Percentiles rank a stretch among this genome's conserved stretches.
Conservation (phyloP, 768 basidiomycete genomes). For the Kwoniella bestiolae region DNA sequence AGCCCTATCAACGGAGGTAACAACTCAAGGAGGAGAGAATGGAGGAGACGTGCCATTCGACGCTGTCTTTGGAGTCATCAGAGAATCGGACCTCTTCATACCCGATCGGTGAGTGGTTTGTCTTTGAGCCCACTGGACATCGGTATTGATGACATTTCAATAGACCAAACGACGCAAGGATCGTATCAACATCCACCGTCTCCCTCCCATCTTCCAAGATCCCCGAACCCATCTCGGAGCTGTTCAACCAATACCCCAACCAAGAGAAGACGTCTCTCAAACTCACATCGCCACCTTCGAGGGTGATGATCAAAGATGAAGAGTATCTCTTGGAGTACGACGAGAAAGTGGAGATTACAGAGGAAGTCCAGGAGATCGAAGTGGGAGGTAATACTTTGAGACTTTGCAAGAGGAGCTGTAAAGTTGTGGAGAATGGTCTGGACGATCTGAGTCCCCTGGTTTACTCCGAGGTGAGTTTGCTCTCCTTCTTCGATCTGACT, state of each 20-base stretch:
- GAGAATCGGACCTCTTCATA: constrained; percentile 13
- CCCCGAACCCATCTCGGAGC: neutral
- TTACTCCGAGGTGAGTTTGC: constrained; percentile 23
- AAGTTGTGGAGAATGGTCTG: constrained; percentile 16
- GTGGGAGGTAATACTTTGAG: neutral
- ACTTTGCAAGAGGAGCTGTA: neutral
- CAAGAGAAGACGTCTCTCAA: neutral
- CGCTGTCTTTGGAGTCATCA: constrained; percentile 11
- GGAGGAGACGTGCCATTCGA: neutral
- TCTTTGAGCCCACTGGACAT: neutral
- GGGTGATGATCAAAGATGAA: constrained; percentile 3
- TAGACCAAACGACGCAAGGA: constrained; percentile 19
- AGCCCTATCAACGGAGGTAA: too few species aligned
- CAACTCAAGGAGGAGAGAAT: neutral
- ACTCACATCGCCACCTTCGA: constrained; percentile 1
- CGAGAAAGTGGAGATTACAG: constrained; percentile 13
- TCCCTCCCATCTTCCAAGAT: neutral
- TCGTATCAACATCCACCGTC: neutral
- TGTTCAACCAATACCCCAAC: constrained; percentile 3
- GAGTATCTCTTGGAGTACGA: constrained; percentile 17
- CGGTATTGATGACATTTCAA: neutral
- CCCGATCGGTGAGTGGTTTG: constrained; percentile 19
- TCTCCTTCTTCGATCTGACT: too few species aligned
- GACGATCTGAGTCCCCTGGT: neutral
- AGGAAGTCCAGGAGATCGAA: constrained; percentile 2